These are phyloP conservation scores for Sphagnum contortum DNA, from an alignment of 225 moss, liverwort and hornwort genomes.

Conservation along the genomic window DNA sequence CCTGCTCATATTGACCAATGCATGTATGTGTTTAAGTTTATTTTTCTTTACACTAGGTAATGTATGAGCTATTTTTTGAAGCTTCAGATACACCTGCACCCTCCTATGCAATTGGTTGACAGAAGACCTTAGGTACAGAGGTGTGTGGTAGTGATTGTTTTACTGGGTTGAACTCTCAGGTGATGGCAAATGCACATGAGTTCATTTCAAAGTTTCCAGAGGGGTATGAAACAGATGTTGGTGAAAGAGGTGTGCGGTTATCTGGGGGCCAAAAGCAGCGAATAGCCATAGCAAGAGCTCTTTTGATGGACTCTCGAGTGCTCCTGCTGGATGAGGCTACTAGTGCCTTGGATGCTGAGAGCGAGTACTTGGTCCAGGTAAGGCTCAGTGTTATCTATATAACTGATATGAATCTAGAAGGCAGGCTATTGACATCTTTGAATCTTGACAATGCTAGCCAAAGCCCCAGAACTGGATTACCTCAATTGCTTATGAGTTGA, in stretches of 20 bases:
- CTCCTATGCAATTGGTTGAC: no score
- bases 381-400: neutral
- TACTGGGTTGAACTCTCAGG: constrained; percentile 15
- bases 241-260: constrained; percentile 82
- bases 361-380: constrained; percentile 84
- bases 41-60: no score
- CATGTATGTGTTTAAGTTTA: no score
- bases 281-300: constrained; percentile 81
- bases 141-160: no score
- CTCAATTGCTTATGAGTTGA: no score
- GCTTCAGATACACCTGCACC: no score
- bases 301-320: constrained; percentile 78
- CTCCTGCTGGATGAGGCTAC: constrained; percentile 87
- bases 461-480: no score
- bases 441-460: no score
- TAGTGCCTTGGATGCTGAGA: constrained; percentile 88
- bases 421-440: neutral
- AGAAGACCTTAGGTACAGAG: no score
- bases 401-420: no score
- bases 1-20: no score
- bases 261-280: constrained; percentile 96
- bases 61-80: no score
- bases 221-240: constrained; percentile 68
- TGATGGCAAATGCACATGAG: constrained; percentile 86
- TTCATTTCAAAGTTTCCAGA: constrained; percentile 68